Evolutionary conservation across 2,329 filamentous ascomycete species (phyloP).

Genomic region (Emericellopsis atlantica): DNA sequence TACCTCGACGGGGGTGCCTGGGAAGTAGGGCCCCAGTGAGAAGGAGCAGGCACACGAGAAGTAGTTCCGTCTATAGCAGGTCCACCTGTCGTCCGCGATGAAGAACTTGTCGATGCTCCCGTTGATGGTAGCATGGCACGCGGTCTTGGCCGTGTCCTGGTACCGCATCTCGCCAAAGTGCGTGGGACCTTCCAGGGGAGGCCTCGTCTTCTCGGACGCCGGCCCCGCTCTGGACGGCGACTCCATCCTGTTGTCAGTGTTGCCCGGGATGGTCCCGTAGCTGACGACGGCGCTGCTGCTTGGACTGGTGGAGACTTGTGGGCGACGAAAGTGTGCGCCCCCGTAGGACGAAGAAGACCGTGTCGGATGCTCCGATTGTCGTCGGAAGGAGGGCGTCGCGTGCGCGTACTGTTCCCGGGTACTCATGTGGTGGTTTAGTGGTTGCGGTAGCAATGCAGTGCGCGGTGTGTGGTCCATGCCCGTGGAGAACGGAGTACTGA

Average conservation of each 20-base stretch:
- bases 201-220: constrained; percentile 26
- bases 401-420: constrained; percentile 41
- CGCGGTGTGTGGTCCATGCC: constrained; percentile 46
- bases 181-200: constrained; percentile 36
- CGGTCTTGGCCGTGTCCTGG: constrained; percentile 29
- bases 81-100: constrained; percentile 70
- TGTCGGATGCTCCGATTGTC: constrained; percentile 32
- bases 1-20: constrained; percentile 35
- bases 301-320: constrained; percentile 39
- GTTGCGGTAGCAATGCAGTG: constrained; percentile 27
- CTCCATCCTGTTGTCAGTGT: constrained; percentile 30
- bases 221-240: constrained; percentile 20
- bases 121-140: constrained; percentile 59
- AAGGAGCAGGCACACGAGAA: constrained; percentile 78
- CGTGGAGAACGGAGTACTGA: constrained; percentile 33
- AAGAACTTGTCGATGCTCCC: constrained; percentile 88
- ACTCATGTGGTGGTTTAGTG: constrained; percentile 36
- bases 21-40: constrained; percentile 46
- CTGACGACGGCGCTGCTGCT: constrained; percentile 26
- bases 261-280: constrained; percentile 28
- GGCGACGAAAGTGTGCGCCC: constrained; percentile 29
- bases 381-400: constrained; percentile 36
- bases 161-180: constrained; percentile 50
- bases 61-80: constrained; percentile 85
- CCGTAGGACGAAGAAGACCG: constrained; percentile 37